Conservation (phyloP, 2,329 filamentous ascomycete genomes). For the Diaporthe sp. region DNA sequence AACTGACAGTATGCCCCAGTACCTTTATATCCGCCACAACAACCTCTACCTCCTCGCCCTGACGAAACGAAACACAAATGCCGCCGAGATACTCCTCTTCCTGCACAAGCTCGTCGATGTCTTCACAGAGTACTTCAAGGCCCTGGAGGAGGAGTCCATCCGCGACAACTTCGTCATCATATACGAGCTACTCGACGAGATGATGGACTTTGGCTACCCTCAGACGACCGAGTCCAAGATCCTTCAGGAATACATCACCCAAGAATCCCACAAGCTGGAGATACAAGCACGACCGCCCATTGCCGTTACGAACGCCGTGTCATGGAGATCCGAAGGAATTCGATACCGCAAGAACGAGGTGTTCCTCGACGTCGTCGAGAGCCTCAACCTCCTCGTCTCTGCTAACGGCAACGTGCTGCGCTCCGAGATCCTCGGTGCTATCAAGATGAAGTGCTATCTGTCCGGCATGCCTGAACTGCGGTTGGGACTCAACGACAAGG, state of each 20-base stretch:
- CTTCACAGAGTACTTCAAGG: constrained; percentile 99
- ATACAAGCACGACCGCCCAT: constrained; percentile 96
- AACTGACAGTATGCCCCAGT: constrained; percentile 64
- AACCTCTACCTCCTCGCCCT: constrained; percentile 98
- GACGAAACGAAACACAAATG: constrained; percentile 99
- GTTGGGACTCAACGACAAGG: constrained; percentile 96
- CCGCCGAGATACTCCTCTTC: constrained; percentile 97
- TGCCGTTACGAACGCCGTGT: constrained; percentile 97
- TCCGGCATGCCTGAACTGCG: constrained; percentile 98
- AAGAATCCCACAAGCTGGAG: constrained; percentile 98
- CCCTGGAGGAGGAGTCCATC: constrained; percentile 97
- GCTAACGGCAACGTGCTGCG: constrained; percentile 94
- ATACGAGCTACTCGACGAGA: constrained; percentile 98
- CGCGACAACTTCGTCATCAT: constrained; percentile 99
- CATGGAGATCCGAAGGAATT: constrained; percentile 97
- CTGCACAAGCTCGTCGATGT: constrained; percentile 98
- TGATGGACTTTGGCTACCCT: constrained; percentile 99
- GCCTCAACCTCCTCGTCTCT: constrained; percentile 93
- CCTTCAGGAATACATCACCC: constrained; percentile 98
- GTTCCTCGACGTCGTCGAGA: constrained; percentile 97
- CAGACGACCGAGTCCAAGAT: constrained; percentile 99
- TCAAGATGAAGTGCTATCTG: constrained; percentile 99
- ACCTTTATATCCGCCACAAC: constrained; percentile 99
- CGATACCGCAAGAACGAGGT: constrained; percentile 99
- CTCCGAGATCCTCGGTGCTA: constrained; percentile 94